Base-by-base conservation (phyloP, 2,329 filamentous ascomycete species). In the Akanthomyces dipterigenus region DNA sequence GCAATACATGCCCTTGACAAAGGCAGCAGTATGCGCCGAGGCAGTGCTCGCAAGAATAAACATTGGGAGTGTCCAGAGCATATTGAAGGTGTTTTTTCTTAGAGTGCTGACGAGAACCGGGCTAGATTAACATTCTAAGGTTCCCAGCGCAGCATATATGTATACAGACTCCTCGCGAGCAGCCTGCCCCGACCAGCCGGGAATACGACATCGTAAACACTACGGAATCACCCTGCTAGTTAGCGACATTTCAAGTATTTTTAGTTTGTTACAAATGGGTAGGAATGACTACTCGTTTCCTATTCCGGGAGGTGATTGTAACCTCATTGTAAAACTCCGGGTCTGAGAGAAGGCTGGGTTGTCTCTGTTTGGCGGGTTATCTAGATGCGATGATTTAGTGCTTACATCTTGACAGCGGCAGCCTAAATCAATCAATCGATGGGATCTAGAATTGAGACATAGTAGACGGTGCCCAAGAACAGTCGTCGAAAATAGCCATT, bases 1-100 rank as follows among this genome's bases (percentile, higher is more conserved):
- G 40, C 66, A 66, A 60, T 56, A 66, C 66, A 67, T 67, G 64
- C 65, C 65, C 51, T 65, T 63, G n/a, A 63, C 62, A 55, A 64
- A 67, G 55, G 63, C 65, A 28, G 64, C 55, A 46, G 57, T 51
- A 28, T 67, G 66, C 46, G 65, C 65, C 57, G 55, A 40, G 26
- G 65, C 64, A 31, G 58, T 50, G 54, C 62, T 62, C 12, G 62
- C 62, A 45, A 63, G 60, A 54, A 65, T 49, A 18, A 57, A 22
- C 48, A 63, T 22, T 14, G 60, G 63, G 45, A 63, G 2, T 12
- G 59, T 62, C 57, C 58, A 63, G 26, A 57, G 56, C 63, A 65
- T 65, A 1, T 48, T 42, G 40, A 26, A 18, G 24, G 20, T 7
- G 11, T n/a, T n/a, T n/a, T n/a, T n/a, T n/a, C n/a, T n/a, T n/a